phyloP scores from a whole-genome alignment of 257 asterid species.

The Anisodus tanguticus region DNA sequence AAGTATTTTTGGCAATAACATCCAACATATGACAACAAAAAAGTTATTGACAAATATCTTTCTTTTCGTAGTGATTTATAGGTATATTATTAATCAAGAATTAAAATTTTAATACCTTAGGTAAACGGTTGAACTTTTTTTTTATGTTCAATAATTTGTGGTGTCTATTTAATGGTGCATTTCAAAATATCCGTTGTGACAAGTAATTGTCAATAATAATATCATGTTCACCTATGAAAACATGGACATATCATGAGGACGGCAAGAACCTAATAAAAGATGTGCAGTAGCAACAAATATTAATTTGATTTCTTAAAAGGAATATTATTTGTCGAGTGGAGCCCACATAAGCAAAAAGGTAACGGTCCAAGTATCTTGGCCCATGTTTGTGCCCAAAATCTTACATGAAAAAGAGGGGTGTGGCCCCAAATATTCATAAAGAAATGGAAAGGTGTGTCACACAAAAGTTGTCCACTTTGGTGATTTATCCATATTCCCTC shows the following conservation, averaged over 20 bases:
- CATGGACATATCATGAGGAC: constrained; percentile 26
- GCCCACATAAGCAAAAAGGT: constrained; percentile 21
- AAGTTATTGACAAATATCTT: too few species aligned
- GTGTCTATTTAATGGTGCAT: not conserved
- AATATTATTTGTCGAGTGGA: constrained; percentile 17
- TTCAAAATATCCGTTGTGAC: constrained; percentile 13
- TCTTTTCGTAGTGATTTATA: too few species aligned
- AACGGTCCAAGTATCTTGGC: constrained; percentile 30
- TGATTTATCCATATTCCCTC: constrained; percentile 24
- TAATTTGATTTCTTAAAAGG: not conserved
- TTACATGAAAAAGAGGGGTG: constrained; percentile 25
- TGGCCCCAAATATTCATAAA: constrained; percentile 10
- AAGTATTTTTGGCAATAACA: too few species aligned
- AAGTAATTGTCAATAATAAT: constrained; percentile 4
- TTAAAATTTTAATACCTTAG: not conserved
- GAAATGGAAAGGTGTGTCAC: constrained; percentile 31
- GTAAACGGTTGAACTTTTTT: not conserved
- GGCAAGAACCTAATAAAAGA: constrained; percentile 22
- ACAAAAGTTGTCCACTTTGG: constrained; percentile 32
- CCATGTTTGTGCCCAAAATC: constrained; percentile 28
- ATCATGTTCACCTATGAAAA: not conserved
- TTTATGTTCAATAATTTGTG: not conserved
- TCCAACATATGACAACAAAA: too few species aligned
- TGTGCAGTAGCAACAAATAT: not conserved
- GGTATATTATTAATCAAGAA: too few species aligned